Base-by-base conservation (phyloP, 257 asterid genomes). In the Echium plantagineum region DNA sequence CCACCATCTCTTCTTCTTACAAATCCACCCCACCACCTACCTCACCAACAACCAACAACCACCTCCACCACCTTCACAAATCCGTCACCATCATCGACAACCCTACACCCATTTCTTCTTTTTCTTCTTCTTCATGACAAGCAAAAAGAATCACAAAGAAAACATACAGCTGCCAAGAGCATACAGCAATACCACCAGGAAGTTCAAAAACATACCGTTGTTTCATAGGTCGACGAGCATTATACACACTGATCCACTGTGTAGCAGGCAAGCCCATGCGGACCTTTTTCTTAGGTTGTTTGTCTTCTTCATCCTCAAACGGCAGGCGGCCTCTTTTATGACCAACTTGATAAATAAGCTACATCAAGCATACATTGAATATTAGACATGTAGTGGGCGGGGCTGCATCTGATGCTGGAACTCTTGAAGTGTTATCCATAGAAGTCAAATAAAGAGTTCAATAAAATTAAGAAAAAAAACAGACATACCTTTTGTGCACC, bases 211-310 rank as follows among this genome's bases (percentile, higher is more conserved):
- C 15, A 28, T 56, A 24, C 60, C 60, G 20, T 56, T 56, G 60
- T 24, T 56, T 56, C 60, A 56, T 56, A 13, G 60, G 60, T 22
- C 60, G 32, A 24, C 60, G 60, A 56, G 42, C 60, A 24, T 56
- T 56, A 18, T 56, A 56, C n/a, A 56, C 60, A 21, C 60, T 56
- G n/a, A 56, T 56, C 60, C 60, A 56, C 9, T 56, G 60, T 5
- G 60, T 56, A 56, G 60, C 60, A 56, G 60, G 60, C 60, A 56
- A n/a, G 9, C 60, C 60, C 60, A 56, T 56, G 4, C 60, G 60
- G 31, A 56, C 38, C 19, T 26, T 56, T 22, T 56, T 56, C 19
- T 15, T 24, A 1, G 60, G 60, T 18, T 56, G 60, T 24, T 24
- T 20, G 12, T 56, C 60, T 6, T 56, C 60, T 10, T 56, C 38